Evolutionary conservation across 176 grass and related monocot genomes (phyloP).

Genomic region (Zoysia pacifica): DNA sequence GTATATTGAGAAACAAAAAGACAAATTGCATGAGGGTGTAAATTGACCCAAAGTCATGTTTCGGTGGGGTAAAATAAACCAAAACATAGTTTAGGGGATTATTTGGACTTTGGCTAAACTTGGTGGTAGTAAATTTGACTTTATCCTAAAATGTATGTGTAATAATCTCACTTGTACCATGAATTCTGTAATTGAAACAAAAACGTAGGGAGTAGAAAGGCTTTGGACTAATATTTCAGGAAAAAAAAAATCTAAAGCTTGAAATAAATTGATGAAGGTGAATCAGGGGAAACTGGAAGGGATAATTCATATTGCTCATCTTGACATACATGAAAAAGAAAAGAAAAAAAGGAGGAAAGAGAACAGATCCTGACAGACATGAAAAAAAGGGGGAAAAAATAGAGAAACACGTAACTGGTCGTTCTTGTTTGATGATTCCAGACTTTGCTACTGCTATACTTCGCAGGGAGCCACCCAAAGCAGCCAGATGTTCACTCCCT

Average conservation of each 20-base stretch:
- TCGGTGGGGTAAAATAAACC: too few relatives aligned
- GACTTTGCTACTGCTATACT: conserved; percentile 89
- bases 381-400: background rate
- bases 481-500: conserved; percentile 85
- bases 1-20: too few relatives aligned
- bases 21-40: too few relatives aligned
- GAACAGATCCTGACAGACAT: background rate
- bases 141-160: too few relatives aligned
- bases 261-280: background rate
- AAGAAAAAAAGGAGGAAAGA: background rate
- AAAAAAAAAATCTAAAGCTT: background rate
- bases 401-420: conserved; percentile 74
- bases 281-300: background rate
- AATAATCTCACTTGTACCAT: background rate
- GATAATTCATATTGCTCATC: background rate
- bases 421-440: conserved; percentile 86
- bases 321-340: background rate
- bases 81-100: too few relatives aligned
- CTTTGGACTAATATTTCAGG: background rate
- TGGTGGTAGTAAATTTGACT: too few relatives aligned
- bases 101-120: too few relatives aligned
- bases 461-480: conserved; percentile 87
- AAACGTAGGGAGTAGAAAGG: background rate
- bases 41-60: too few relatives aligned
- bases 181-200: background rate